Evolutionary conservation across 1,139 yeast species (phyloP).

Genomic region (Suhomyces anneliseae): DNA sequence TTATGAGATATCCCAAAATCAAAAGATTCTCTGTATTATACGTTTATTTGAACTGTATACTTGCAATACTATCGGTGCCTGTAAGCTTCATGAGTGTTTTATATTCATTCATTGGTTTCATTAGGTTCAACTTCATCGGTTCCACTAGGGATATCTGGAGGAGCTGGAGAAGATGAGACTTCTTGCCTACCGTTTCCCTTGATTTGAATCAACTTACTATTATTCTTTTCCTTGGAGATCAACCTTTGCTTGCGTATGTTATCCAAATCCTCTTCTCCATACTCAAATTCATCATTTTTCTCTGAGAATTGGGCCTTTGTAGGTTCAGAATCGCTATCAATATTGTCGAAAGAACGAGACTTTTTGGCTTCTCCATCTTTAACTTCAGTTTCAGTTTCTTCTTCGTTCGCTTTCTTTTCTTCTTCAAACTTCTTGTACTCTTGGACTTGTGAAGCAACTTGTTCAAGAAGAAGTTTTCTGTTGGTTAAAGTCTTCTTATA

Average conservation of each 20-base stretch:
- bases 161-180: conserved; percentile 22
- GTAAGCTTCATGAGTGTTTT: no score
- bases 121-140: neutral
- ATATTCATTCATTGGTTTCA: neutral
- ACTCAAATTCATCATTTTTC: conserved; percentile 17
- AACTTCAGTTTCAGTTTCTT: conserved; percentile 13
- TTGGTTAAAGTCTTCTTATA: conserved; percentile 12
- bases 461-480: conserved; percentile 15
- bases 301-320: conserved; percentile 17
- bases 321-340: neutral
- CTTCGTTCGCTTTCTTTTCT: neutral
- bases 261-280: conserved; percentile 19
- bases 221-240: conserved; percentile 30
- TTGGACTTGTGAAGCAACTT: conserved; percentile 26
- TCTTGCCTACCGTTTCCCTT: conserved; percentile 25
- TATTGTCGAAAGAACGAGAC: conserved; percentile 10
- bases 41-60: neutral
- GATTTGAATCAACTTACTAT: conserved; percentile 26
- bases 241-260: conserved; percentile 37
- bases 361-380: conserved; percentile 8
- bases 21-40: no score
- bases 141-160: conserved; percentile 8
- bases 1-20: neutral
- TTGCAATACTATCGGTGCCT: no score
- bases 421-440: conserved; percentile 14